Conservation (phyloP, 352 stramenopile genomes). For the Plasmopara muralis region DNA sequence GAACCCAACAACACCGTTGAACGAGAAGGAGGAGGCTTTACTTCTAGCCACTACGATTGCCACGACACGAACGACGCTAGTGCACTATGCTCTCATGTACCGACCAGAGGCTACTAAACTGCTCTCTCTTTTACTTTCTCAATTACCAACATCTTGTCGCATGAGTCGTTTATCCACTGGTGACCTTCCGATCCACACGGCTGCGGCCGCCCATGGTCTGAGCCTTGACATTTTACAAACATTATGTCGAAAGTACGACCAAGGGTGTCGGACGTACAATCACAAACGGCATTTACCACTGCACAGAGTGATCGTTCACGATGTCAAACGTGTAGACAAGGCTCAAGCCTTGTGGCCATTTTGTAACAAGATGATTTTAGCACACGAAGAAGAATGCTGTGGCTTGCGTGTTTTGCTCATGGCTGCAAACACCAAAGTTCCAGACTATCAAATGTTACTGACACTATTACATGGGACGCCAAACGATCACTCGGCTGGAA, state of each 20-base stretch:
- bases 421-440: constrained; percentile 24
- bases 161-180: constrained; percentile 20
- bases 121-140: constrained; percentile 25
- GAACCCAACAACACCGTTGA: background rate
- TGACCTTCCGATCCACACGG: constrained; percentile 47
- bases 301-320: constrained; percentile 35
- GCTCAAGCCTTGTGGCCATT: constrained; percentile 25
- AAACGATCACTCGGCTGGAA: constrained; percentile 10
- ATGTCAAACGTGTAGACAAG: constrained; percentile 15
- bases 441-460: constrained; percentile 29
- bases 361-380: constrained; percentile 26
- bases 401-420: constrained; percentile 41
- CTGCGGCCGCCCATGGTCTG: constrained; percentile 21
- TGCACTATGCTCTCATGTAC: constrained; percentile 57
- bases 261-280: constrained; percentile 43
- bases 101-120: constrained; percentile 22
- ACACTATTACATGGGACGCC: constrained; percentile 34
- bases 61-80: constrained; percentile 35
- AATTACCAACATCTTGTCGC: constrained; percentile 24
- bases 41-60: constrained; percentile 25
- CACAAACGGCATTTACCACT: constrained; percentile 34
- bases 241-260: constrained; percentile 24
- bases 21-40: constrained; percentile 4
- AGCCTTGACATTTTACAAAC: constrained; percentile 12
- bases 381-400: constrained; percentile 26